Evolutionary conservation across 169 alveolate genomes (phyloP), one percentile per base, ranked within the genome.

Genomic region (Plasmodium vivax): DNA sequence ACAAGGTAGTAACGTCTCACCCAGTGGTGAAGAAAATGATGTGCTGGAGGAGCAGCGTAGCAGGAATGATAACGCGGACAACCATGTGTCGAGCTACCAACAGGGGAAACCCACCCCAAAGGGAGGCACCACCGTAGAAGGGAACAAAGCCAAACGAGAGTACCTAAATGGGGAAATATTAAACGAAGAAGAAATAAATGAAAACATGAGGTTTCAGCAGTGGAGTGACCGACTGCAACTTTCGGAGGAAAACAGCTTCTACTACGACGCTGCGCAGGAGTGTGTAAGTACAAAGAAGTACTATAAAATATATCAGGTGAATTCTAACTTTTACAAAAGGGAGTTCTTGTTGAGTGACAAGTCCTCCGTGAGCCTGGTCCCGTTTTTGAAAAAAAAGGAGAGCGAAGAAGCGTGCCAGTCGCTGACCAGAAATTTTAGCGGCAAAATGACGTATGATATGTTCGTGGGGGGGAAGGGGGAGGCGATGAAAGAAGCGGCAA

Each of bases 131-230:
- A 36, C 14, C 19, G 14, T 16, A 6, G 88, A 82, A 47, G 27
- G 54, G 38, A n/a, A 34, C 12, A 51, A 3, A 47, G 32, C 6
- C 16, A 81, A 51, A 81, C 27, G 27, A 7, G 87, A 81, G 14
- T 85, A 73, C n/a, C 47, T 90, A 79, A 62, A 90, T 80, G 94
- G 94, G 6, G 94, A 90, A 80, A 79, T 90, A 54, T 43, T 90
- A 36, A 90, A 23, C 23, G 94, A 90, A 90, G 94, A 90, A 27
- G 94, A 90, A 68, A 90, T 90, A 58, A 90, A 90, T n/a, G 90
- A 90, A 19, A 85, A 90, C 54, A 90, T 90, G 94, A 80, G 51
- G 43, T 90, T 90, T 90, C 94, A 90, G 14, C 94, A 90, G 19
- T 90, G 94, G 94, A 79, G 90, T 80, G 94, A 90, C 38, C 81